Conservation (phyloP, 192 early-diverging fungal species). For the Spizellomyces sp. region DNA sequence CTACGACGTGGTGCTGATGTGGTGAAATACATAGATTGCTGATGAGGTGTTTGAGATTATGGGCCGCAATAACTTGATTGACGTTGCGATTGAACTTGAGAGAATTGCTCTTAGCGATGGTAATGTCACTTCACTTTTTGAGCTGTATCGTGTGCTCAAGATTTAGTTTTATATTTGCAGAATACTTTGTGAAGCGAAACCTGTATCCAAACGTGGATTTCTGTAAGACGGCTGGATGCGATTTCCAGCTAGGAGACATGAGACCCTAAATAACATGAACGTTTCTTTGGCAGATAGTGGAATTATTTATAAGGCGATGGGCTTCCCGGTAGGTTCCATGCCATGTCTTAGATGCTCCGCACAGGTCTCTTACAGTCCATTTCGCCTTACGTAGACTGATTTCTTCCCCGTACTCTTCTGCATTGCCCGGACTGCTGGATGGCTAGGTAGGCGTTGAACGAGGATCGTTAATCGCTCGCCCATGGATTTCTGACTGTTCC, state of each 20-base stretch:
- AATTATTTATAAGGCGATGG: slow-evolving; percentile 69
- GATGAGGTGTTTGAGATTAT: slow-evolving; percentile 69
- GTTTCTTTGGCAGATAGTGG: slow-evolving; percentile 50
- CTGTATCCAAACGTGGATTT: slow-evolving; percentile 67
- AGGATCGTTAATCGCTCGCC: not conserved
- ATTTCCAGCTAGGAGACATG: too few relatives aligned
- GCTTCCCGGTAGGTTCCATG: slow-evolving; percentile 54
- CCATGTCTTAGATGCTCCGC: slow-evolving; percentile 55
- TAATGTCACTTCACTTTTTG: not conserved
- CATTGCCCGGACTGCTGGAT: slow-evolving; percentile 57
- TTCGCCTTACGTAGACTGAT: slow-evolving; percentile 45
- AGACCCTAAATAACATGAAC: slow-evolving; percentile 13
- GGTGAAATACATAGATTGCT: slow-evolving; percentile 37
- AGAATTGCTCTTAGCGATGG: slow-evolving; percentile 56
- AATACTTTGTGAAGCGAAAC: slow-evolving; percentile 66
- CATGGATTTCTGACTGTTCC: not conserved
- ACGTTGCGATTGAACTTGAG: slow-evolving; percentile 68
- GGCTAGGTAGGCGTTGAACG: slow-evolving; percentile 42
- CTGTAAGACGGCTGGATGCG: not conserved
- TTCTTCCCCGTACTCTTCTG: slow-evolving; percentile 74
- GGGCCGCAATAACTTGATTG: slow-evolving; percentile 61
- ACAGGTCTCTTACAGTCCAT: slow-evolving; percentile 69
- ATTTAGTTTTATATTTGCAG: not conserved
- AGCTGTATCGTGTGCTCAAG: not conserved
- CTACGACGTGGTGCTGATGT: slow-evolving; percentile 44